A percentile compares a stretch with the other conserved stretches of the same genome.
Evolutionary conservation across 345 rosid species (phyloP).

Genomic region (Gossypium longicalyx): DNA sequence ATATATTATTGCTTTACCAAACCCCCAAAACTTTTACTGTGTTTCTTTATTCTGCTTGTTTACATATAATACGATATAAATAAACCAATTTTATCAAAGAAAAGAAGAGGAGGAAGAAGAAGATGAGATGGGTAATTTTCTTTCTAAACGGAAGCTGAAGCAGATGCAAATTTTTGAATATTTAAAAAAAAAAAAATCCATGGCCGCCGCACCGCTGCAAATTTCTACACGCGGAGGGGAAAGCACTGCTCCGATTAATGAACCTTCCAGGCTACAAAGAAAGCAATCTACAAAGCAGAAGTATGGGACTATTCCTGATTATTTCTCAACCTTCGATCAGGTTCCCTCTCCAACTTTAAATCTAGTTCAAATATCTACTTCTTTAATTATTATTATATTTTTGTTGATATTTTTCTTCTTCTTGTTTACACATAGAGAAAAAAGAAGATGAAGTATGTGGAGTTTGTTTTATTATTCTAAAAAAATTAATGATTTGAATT

Average conservation of each 20-base stretch:
- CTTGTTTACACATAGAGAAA: no score
- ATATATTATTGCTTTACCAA: background rate
- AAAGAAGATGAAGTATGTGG: no score
- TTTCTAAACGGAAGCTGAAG: background rate
- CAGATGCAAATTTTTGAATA: background rate
- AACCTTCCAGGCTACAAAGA: background rate
- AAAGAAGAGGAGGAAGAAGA: background rate
- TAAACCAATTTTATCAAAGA: background rate
- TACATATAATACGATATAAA: background rate
- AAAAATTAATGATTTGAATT: no score
- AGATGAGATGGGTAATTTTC: conserved; percentile 10
- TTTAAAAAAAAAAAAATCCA: background rate
- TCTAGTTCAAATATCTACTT: background rate
- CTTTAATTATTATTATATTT: background rate
- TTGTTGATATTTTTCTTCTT: background rate
- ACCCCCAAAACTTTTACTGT: background rate
- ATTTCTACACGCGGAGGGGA: background rate
- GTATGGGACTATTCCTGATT: conserved; percentile 38
- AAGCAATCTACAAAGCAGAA: conserved; percentile 22
- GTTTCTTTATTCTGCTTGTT: background rate
- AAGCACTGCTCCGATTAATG: background rate
- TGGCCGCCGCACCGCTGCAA: background rate
- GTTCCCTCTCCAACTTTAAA: conserved; percentile 4
- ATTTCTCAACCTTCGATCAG: conserved; percentile 38
- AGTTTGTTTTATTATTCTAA: no score